phyloP scores from a whole-genome alignment of 2,329 filamentous ascomycete species.

The Botrytis squamosa region DNA sequence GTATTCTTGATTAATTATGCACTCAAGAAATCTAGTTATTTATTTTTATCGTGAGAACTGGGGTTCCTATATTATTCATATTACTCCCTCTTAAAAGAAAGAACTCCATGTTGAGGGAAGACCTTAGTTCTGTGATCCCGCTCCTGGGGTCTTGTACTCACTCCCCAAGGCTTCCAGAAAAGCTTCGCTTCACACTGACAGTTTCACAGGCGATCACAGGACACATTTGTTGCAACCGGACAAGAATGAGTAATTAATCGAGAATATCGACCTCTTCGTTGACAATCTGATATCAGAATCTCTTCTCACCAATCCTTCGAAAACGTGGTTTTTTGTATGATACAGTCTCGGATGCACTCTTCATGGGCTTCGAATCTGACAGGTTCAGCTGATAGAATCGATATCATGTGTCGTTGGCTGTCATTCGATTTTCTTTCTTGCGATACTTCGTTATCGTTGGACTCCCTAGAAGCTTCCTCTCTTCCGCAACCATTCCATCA shows the following conservation, averaged over 20 bases:
- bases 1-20: rapidly evolving
- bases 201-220: neutral
- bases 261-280: neutral
- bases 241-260: neutral
- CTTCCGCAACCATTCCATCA: neutral
- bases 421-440: neutral
- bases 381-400: neutral
- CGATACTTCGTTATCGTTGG: neutral
- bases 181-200: neutral
- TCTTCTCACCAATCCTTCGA: neutral
- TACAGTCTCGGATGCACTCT: neutral
- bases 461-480: neutral
- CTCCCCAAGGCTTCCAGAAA: neutral
- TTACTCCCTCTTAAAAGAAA: neutral
- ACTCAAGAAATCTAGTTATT: neutral
- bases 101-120: neutral
- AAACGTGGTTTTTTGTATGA: neutral
- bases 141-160: neutral
- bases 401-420: neutral
- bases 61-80: rapidly evolving
- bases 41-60: neutral
- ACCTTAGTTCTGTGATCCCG: neutral
- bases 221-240: neutral
- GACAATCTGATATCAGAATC: neutral
- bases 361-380: neutral